Evolutionary conservation across 2,329 filamentous ascomycete genomes (phyloP), one percentile per base, ranked within the genome.

Genomic region (Penicillium sp.): DNA sequence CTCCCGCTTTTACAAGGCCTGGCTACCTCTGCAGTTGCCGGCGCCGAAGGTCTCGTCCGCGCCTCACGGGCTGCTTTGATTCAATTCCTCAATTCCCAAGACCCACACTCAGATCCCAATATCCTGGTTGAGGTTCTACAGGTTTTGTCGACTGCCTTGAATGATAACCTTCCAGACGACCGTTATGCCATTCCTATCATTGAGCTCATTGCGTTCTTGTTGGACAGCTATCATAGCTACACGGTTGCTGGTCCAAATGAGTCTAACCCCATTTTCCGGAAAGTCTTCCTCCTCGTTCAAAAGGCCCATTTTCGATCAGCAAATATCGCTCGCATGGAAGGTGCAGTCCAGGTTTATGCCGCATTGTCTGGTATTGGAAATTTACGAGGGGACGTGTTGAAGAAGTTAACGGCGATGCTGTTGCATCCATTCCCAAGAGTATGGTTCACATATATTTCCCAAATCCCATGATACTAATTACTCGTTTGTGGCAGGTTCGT

Each of bases 341-440:
- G 91, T 0, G 91, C 90, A 23, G 79, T 96, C 59, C 89, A 88
- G 67, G 84, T 95, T 13, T 98, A 97, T 74, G 85, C 87, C 3
- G 86, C 86, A 0, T 76, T 96, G 26, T 85, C 86, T 4, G 70
- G 73, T n/a, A 72, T 82, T n/a, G 74, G 78, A 25, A 77, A 78
- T 1, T 75, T 85, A 8, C 75, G 77, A 9, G 78, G 79, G 56
- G 82, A 83, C 21, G 89, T 88, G 3, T 74, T 87, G 53, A 86
- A 83, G 69, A 90, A 92, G 71, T 77, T 97, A 42, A 83, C 84
- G 0, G 86, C 83, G 23, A 85, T 96, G 79, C 78, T 96, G 61
- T 75, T 86, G 56, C 93, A 96, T 77, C 91, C 91, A 1, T 96
- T 91, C 80, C 92, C 93, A 6, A 84, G 85, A 67, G 86, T 96